Base-by-base conservation (phyloP, 2,329 filamentous ascomycete species). In the Fusarium haematococcum region DNA sequence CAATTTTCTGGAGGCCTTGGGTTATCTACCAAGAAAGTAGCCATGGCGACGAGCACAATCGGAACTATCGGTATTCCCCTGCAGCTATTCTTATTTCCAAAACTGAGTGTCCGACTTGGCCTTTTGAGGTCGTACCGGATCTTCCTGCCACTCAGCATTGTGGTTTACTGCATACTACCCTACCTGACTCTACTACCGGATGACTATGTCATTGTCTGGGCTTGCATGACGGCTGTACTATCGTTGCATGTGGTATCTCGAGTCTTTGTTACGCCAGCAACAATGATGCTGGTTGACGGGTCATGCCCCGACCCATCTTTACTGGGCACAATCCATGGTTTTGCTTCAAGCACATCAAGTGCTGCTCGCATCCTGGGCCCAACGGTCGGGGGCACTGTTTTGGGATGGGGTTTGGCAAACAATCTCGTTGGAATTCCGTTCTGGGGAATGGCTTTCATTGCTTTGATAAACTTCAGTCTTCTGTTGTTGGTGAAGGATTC, bases 11-110 rank as follows among this genome's bases (percentile, higher is more conserved):
- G 77, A 25, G 77, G 77, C 32, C 69, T 78, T 27, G 76, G 77
- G 2, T 69, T 79, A 11, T 78, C 76, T 2, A 75, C 61, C 33
- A 59, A 76, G 52, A 74, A 75, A 41, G 67, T 79, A 4, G 77
- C 75, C 11, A 63, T 78, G n/a, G 71, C 70, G 7, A 79, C 76
- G 43, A 79, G 75, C 6, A 77, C 65, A 10, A 78, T 79, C 33
- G 77, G 76, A 13, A 60, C 70, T 8, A 69, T 78, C 37, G 77
- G 75, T 2, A 66, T 78, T 6, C 77, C 77, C 10, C 68, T 78
- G 6, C 75, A 79, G 45, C 20, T 78, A 2, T 64, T 78, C 25
- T 37, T 79, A 18, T 78, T 75, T 48, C 77, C 75, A n/a, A 56
- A 56, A 16, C 16, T 56, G 18, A 56, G 52, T 20, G 30, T 56